phyloP scores from a whole-genome alignment of 2,329 filamentous ascomycete species.

The Aureobasidium leucospermi region DNA sequence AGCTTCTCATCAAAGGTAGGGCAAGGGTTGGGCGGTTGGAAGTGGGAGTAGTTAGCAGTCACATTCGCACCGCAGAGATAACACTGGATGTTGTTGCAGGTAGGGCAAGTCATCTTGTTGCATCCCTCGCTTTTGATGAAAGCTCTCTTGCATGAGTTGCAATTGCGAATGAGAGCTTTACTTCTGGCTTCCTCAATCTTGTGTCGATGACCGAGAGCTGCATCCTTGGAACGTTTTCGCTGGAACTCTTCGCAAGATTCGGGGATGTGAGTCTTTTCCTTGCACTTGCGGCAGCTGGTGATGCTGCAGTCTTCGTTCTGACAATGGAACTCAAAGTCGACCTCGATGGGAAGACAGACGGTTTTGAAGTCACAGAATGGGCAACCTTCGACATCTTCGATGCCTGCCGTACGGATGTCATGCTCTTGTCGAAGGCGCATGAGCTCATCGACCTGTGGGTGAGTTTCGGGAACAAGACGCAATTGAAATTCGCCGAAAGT shows the following conservation, averaged over 20 bases:
- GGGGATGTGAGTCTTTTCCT: constrained; percentile 62
- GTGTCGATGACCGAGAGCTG: constrained; percentile 55
- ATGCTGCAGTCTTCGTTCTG: constrained; percentile 56
- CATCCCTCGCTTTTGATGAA: constrained; percentile 76
- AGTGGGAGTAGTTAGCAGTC: constrained; percentile 59
- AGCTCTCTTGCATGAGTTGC: constrained; percentile 63
- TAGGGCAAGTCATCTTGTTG: constrained; percentile 73
- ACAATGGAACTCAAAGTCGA: constrained; percentile 68
- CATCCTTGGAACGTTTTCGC: constrained; percentile 43
- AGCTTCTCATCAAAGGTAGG: constrained; percentile 55
- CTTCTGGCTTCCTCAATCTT: constrained; percentile 80
- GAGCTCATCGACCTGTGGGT: constrained; percentile 53
- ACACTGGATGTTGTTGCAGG: constrained; percentile 50
- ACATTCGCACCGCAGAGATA: constrained; percentile 64
- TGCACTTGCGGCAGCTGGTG: constrained; percentile 51
- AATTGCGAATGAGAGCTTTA: constrained; percentile 65
- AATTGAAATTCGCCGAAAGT: constrained; percentile 53
- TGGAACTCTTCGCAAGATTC: constrained; percentile 60
- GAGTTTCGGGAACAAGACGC: constrained; percentile 47
- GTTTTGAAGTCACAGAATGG: constrained; percentile 78
- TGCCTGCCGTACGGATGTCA: constrained; percentile 58
- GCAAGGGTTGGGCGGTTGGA: constrained; percentile 56
- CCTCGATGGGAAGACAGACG: constrained; percentile 59
- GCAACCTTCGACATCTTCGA: constrained; percentile 67
- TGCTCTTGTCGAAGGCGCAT: constrained; percentile 65